Percentiles rank a stretch among this genome's conserved stretches.
Conservation (phyloP, 2,329 filamentous ascomycete species). For the Hypomyces rosellus region DNA sequence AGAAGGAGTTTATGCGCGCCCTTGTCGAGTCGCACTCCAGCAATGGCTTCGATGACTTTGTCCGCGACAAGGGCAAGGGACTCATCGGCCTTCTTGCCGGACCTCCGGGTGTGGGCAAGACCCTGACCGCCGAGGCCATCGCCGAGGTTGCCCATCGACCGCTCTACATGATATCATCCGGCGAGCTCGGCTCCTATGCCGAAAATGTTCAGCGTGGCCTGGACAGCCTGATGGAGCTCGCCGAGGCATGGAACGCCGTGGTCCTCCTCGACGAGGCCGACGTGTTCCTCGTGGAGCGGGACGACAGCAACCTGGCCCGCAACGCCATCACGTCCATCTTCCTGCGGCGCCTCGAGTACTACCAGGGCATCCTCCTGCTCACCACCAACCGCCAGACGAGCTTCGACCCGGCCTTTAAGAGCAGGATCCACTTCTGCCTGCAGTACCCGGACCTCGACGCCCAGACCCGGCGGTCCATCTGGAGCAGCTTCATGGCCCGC, state of each 20-base stretch:
- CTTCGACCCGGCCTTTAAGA: constrained; percentile 31
- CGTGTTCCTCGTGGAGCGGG: constrained; percentile 19
- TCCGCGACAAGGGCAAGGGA: constrained; percentile 22
- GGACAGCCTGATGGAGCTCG: constrained; percentile 15
- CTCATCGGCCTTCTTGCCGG: constrained; percentile 27
- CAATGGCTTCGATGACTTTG: constrained; percentile 20
- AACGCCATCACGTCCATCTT: constrained; percentile 26
- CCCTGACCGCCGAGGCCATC: constrained; percentile 20
- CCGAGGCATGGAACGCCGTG: constrained; percentile 19
- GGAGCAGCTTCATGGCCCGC: constrained; percentile 23
- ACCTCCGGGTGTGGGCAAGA: constrained; percentile 26
- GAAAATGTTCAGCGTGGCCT: constrained; percentile 6
- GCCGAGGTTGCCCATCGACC: constrained; percentile 18
- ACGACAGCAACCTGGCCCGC: constrained; percentile 13
- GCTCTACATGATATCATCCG: constrained; percentile 18
- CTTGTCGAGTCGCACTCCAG: no score
- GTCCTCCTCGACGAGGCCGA: constrained; percentile 23
- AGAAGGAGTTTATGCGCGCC: no score
- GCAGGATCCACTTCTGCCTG: constrained; percentile 26
- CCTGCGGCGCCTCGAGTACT: constrained; percentile 28
- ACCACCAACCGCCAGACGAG: constrained; percentile 28
- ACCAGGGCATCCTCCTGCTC: constrained; percentile 28
- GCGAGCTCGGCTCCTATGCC: constrained; percentile 18
- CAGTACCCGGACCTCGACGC: constrained; percentile 23
- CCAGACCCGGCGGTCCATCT: constrained; percentile 20